Evolutionary conservation across 768 basidiomycete genomes (phyloP).

Genomic region (Mycena vulgaris): DNA sequence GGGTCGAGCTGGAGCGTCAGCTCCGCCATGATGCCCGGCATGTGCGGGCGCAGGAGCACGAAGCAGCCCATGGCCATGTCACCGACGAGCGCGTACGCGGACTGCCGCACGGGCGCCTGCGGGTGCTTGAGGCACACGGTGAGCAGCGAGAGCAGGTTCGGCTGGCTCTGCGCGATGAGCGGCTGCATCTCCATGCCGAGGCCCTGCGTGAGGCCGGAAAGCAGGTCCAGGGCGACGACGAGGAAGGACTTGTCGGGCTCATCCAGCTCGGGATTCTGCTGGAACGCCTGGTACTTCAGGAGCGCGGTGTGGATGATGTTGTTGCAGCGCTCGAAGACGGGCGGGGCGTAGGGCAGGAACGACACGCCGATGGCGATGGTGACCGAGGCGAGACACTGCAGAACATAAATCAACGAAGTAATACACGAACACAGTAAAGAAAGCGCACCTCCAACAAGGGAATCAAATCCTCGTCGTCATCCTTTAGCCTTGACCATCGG

Average conservation of each 20-base stretch:
- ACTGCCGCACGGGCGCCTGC: constrained; percentile 95
- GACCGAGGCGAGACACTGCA: constrained; percentile 95
- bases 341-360: constrained; percentile 90
- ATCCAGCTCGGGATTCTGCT: constrained; percentile 91
- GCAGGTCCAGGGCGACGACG: constrained; percentile 96
- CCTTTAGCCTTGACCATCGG: constrained; percentile 91
- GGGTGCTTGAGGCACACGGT: constrained; percentile 95
- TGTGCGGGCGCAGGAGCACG: constrained; percentile 84
- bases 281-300: constrained; percentile 88
- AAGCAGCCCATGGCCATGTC: constrained; percentile 99
- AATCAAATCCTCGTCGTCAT: constrained; percentile 93
- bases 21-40: constrained; percentile 92
- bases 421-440: constrained; percentile 12
- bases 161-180: constrained; percentile 78
- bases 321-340: constrained; percentile 94
- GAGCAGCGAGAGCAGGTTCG: constrained; percentile 85
- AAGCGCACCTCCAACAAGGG: constrained; percentile 91
- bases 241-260: constrained; percentile 98
- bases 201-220: constrained; percentile 96
- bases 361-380: constrained; percentile 95
- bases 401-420: not conserved
- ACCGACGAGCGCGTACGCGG: constrained; percentile 97
- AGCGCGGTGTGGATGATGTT: constrained; percentile 88
- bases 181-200: constrained; percentile 84
- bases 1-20: constrained; percentile 92